These are phyloP conservation scores for Ogataea haglerorum DNA, from an alignment of 805 yeast species.

Conservation along the genomic window DNA sequence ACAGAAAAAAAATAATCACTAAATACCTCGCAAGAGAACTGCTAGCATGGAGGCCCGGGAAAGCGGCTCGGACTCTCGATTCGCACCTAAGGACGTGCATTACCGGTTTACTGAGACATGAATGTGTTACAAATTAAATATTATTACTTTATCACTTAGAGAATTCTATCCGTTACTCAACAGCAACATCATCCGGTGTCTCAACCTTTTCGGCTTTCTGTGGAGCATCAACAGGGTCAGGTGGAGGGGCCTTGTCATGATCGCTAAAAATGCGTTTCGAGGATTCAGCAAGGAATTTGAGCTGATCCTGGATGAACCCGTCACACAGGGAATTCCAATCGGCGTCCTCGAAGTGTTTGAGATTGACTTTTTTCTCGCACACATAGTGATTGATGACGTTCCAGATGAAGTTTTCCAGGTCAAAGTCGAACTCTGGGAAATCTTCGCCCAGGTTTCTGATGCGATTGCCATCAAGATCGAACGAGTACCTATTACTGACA, in stretches of 20 bases:
- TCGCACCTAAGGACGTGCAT: too few relatives aligned
- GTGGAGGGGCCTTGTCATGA: constrained; percentile 9
- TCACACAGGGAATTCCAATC: constrained; percentile 25
- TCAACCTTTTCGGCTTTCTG: constrained; percentile 1
- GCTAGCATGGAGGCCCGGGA: too few relatives aligned
- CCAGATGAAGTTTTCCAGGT: constrained; percentile 34
- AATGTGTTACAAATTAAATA: neutral
- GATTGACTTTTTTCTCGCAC: constrained; percentile 28
- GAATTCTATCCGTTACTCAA: constrained; percentile 5
- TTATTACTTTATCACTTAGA: neutral
- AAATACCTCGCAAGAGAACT: too few relatives aligned
- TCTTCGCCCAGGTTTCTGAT: constrained; percentile 35
- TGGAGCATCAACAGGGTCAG: neutral
- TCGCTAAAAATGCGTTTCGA: constrained; percentile 22
- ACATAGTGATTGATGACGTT: constrained; percentile 32
- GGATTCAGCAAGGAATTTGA: constrained; percentile 23
- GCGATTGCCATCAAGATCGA: constrained; percentile 28
- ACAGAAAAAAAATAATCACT: too few relatives aligned
- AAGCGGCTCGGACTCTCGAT: too few relatives aligned
- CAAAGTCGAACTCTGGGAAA: constrained; percentile 31
- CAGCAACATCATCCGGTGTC: constrained; percentile 3
- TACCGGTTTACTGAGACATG: too few relatives aligned
- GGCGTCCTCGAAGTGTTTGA: constrained; percentile 22
- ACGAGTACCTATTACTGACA: constrained; percentile 27
- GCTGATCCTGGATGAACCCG: constrained; percentile 28